Evolutionary conservation across 1,284 basidiomycete species (phyloP).

Genomic region (Moesziomyces sp.): DNA sequence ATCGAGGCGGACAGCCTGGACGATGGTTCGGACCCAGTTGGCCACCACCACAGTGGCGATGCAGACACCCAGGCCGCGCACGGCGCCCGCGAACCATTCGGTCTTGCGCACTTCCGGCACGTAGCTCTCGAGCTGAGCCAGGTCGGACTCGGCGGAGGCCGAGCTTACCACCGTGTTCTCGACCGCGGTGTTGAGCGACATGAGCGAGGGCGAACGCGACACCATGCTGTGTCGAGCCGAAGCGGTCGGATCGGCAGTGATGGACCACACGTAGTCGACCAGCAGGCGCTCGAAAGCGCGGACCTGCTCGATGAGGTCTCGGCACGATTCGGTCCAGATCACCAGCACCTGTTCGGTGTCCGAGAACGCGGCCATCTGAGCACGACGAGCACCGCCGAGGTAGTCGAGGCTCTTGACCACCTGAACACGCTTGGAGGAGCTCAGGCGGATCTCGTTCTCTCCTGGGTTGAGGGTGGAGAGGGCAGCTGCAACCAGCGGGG

Average conservation of each 20-base stretch:
- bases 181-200: slow-evolving; percentile 25
- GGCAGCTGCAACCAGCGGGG: slow-evolving; percentile 82
- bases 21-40: slow-evolving; percentile 26
- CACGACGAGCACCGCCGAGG: slow-evolving; percentile 78
- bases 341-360: slow-evolving; percentile 79
- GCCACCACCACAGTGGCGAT: slow-evolving; percentile 25
- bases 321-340: slow-evolving; percentile 79
- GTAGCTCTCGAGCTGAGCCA: slow-evolving; percentile 16
- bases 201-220: slow-evolving; percentile 28
- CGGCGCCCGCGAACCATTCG: slow-evolving; percentile 18
- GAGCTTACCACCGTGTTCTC: slow-evolving; percentile 21
- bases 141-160: slow-evolving; percentile 10
- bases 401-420: slow-evolving; percentile 72
- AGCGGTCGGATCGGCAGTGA: slow-evolving; percentile 26
- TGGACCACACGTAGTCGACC: slow-evolving; percentile 80
- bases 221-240: slow-evolving; percentile 32
- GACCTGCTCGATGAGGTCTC: slow-evolving; percentile 69
- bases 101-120: slow-evolving; percentile 18
- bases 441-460: slow-evolving; percentile 45
- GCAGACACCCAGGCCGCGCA: slow-evolving; percentile 28
- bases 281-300: slow-evolving; percentile 79
- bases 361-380: slow-evolving; percentile 83
- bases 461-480: slow-evolving; percentile 66
- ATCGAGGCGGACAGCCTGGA: slow-evolving; percentile 26
- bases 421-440: slow-evolving; percentile 46